These are phyloP conservation scores for Mortierella claussenii DNA, from an alignment of 192 early-diverging fungal genomes.

Conservation along the genomic window DNA sequence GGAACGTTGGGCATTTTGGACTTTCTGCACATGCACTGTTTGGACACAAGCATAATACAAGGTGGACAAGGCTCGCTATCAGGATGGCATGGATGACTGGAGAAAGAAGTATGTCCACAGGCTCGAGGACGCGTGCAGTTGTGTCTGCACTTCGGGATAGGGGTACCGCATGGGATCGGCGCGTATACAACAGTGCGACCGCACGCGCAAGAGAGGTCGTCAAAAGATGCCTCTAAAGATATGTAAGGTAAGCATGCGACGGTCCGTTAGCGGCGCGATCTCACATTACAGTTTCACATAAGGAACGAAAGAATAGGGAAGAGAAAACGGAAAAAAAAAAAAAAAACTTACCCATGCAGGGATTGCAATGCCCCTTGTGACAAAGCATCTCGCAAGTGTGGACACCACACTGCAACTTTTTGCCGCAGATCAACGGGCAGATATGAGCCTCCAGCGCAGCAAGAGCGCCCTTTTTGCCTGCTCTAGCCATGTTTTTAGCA, in stretches of 20 bases:
- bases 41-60: slow-evolving; percentile 83
- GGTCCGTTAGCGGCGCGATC: too few relatives aligned
- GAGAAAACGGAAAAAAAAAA: background rate
- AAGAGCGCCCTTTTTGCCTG: slow-evolving; percentile 33
- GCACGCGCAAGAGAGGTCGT: slow-evolving; percentile 88
- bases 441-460: slow-evolving; percentile 64
- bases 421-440: slow-evolving; percentile 77
- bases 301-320: too few relatives aligned
- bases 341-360: slow-evolving; percentile 66
- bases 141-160: slow-evolving; percentile 77
- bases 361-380: slow-evolving; percentile 80
- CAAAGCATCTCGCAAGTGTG: slow-evolving; percentile 83
- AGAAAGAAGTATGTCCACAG: slow-evolving; percentile 83
- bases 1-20: slow-evolving; percentile 80
- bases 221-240: slow-evolving; percentile 80
- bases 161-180: slow-evolving; percentile 87
- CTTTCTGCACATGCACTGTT: slow-evolving; percentile 83
- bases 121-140: slow-evolving; percentile 74
- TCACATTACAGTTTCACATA: background rate
- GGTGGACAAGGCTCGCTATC: slow-evolving; percentile 91
- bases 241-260: too few relatives aligned
- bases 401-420: slow-evolving; percentile 79
- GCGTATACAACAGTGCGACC: slow-evolving; percentile 83
- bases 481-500: slow-evolving; percentile 41
- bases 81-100: slow-evolving; percentile 86